phyloP scores from a whole-genome alignment of 345 rosid species.

The rapeseed (Brassica napus) region DNA sequence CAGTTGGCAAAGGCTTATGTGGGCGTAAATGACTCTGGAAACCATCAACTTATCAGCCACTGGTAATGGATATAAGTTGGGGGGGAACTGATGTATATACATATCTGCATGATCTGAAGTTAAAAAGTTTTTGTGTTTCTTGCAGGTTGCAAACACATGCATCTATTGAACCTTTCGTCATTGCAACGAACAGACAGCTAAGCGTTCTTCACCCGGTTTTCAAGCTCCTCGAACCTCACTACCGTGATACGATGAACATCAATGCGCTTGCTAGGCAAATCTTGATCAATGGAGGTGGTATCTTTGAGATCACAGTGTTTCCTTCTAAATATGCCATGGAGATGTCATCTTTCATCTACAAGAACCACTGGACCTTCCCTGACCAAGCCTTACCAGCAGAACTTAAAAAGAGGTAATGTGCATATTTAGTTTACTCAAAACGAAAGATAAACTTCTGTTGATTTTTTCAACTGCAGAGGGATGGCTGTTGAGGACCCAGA shows the following conservation, averaged over 20 bases:
- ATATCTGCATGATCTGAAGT: constrained; percentile 2
- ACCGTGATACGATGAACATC: constrained; percentile 79
- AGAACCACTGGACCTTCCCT: constrained; percentile 57
- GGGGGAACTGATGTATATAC: not conserved
- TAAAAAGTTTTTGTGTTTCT: not conserved
- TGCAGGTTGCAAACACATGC: constrained; percentile 74
- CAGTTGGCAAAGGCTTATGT: constrained; percentile 89
- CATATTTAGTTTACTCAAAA: constrained; percentile 5
- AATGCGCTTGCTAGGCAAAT: constrained; percentile 64
- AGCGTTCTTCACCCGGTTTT: constrained; percentile 79
- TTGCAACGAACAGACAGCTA: constrained; percentile 74
- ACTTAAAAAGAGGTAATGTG: constrained; percentile 64
- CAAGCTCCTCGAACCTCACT: constrained; percentile 77
- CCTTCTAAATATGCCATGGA: constrained; percentile 69
- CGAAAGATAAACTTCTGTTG: not conserved
- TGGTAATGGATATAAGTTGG: constrained; percentile 50
- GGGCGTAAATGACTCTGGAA: constrained; percentile 80
- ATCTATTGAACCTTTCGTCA: constrained; percentile 66
- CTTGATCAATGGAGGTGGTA: constrained; percentile 63
- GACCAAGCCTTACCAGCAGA: constrained; percentile 73
- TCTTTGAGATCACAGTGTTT: constrained; percentile 61
- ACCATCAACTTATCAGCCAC: constrained; percentile 90
- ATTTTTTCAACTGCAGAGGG: constrained; percentile 47
- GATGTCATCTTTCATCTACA: constrained; percentile 54
- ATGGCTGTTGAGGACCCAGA: constrained; percentile 63